Conservation (phyloP, 768 basidiomycete genomes). For the Termitomyces sp. region DNA sequence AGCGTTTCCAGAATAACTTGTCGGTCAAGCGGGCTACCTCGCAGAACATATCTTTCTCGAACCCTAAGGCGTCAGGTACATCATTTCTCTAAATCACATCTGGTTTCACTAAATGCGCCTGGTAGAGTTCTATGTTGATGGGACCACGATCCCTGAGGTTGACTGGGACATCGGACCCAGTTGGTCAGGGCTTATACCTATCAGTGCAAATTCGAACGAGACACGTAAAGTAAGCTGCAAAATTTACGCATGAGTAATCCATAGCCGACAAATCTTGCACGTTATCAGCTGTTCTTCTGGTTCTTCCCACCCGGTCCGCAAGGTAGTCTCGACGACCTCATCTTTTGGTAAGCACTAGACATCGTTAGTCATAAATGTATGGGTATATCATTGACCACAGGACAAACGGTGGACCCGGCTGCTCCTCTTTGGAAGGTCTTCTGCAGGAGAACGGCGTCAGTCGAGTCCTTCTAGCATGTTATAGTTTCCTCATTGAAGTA, state of each 20-base stretch:
- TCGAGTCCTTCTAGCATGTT: neutral
- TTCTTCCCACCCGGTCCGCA: neutral
- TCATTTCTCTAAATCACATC: neutral
- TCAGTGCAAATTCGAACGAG: neutral
- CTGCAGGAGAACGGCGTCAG: neutral
- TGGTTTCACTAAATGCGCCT: neutral
- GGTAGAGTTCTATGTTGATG: neutral
- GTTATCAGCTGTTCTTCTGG: neutral
- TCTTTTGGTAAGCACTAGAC: neutral
- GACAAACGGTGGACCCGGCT: neutral
- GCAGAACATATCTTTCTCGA: conserved; percentile 9
- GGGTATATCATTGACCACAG: neutral
- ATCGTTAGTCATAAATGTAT: neutral
- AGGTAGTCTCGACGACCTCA: neutral
- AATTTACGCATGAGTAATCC: neutral
- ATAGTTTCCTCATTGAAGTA: neutral
- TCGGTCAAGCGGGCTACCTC: neutral
- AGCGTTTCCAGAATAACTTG: conserved; percentile 1
- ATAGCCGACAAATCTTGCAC: neutral
- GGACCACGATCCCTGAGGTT: neutral
- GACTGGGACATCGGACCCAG: neutral
- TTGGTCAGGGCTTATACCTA: neutral
- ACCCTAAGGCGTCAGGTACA: conserved; percentile 10
- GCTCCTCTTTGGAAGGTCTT: neutral
- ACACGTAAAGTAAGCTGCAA: neutral